These are phyloP conservation scores for Pharus latifolius DNA, from an alignment of 176 grass and related monocot species.

Conservation along the genomic window DNA sequence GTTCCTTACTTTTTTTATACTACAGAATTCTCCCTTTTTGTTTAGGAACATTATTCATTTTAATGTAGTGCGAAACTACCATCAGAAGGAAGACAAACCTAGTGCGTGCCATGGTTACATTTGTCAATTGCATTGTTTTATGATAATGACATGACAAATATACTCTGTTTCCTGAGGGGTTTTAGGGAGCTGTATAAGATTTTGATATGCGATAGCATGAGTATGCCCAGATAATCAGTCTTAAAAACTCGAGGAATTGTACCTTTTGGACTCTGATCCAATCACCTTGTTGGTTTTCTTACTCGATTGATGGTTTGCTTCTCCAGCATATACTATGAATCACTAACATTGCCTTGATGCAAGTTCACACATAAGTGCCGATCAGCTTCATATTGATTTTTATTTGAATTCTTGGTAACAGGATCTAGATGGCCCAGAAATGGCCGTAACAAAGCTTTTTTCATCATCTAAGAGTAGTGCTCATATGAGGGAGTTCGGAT, in stretches of 20 bases:
- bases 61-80: neutral
- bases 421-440: slow-evolving; percentile 80
- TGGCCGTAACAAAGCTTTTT: slow-evolving; percentile 73
- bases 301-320: neutral
- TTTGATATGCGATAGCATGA: neutral
- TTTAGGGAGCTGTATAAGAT: neutral
- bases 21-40: neutral
- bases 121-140: neutral
- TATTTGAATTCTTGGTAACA: slow-evolving; percentile 28
- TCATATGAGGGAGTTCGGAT: slow-evolving; percentile 34
- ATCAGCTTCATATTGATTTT: slow-evolving; percentile 19
- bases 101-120: neutral
- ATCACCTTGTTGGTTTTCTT: neutral
- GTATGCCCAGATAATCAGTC: neutral
- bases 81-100: neutral
- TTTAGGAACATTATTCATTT: neutral
- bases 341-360: neutral
- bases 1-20: neutral
- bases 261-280: neutral
- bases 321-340: neutral
- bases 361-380: too few relatives aligned
- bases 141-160: neutral
- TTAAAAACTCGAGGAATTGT: neutral
- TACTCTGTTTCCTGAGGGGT: neutral
- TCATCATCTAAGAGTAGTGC: slow-evolving; percentile 55